Evolutionary conservation across 2,329 filamentous ascomycete species (phyloP).

Genomic region (Leptosphaerulina australis): DNA sequence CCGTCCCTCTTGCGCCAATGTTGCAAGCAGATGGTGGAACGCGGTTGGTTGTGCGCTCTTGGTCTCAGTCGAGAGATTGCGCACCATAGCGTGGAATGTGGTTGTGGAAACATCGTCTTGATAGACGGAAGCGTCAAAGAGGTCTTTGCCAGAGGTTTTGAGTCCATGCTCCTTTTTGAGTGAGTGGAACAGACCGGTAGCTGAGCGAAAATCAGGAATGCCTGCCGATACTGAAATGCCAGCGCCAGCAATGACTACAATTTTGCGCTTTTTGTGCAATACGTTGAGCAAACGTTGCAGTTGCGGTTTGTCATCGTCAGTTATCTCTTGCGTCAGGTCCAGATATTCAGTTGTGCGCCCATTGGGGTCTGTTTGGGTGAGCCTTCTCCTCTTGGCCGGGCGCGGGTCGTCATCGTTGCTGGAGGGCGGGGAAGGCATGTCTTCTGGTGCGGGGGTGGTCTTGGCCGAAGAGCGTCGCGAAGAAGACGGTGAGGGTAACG

Average conservation of each 20-base stretch:
- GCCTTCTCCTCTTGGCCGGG: constrained; percentile 77
- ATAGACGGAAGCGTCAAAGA: constrained; percentile 98
- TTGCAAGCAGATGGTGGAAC: constrained; percentile 93
- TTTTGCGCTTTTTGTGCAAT: constrained; percentile 89
- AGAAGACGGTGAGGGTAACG: constrained; percentile 50
- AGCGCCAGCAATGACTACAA: constrained; percentile 93
- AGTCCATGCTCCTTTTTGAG: constrained; percentile 86
- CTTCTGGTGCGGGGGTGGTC: constrained; percentile 54
- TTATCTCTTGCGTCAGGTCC: constrained; percentile 67
- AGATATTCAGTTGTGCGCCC: constrained; percentile 82
- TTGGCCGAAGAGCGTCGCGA: constrained; percentile 55
- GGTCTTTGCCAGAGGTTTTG: constrained; percentile 89
- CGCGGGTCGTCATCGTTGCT: constrained; percentile 67
- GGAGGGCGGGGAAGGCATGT: constrained; percentile 51
- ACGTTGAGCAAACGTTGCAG: constrained; percentile 74
- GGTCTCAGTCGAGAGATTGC: constrained; percentile 80
- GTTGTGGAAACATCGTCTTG: constrained; percentile 86
- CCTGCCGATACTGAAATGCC: constrained; percentile 97
- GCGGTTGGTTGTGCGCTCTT: constrained; percentile 78
- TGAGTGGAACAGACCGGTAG: constrained; percentile 84
- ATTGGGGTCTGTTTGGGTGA: constrained; percentile 52
- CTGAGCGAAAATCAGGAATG: constrained; percentile 95
- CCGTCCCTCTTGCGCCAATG: constrained; percentile 83
- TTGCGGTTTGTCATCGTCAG: constrained; percentile 63
- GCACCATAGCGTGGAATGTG: constrained; percentile 95